Percentiles rank a stretch among this genome's conserved stretches.
Evolutionary conservation across 2,329 filamentous ascomycete genomes (phyloP).

Genomic region (Arthrobotrys sinensis): DNA sequence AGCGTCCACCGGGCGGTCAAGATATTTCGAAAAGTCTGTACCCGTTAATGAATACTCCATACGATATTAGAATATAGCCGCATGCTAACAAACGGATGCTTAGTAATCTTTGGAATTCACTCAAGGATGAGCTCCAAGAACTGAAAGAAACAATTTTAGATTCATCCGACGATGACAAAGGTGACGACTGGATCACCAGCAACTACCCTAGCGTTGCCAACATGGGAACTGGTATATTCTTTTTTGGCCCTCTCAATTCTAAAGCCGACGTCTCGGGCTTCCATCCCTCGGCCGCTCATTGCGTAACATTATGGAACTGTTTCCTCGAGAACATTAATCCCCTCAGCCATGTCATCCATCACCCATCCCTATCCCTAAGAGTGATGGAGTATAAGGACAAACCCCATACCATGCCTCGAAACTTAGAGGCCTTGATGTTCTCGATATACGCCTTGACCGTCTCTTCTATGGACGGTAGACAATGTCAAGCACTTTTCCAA

Average conservation of each 20-base stretch:
- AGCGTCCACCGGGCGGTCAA: slow-evolving; percentile 35
- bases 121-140: slow-evolving; percentile 57
- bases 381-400: slow-evolving; percentile 65
- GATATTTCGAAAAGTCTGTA: slow-evolving; percentile 57
- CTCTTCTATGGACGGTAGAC: slow-evolving; percentile 73
- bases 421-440: slow-evolving; percentile 79
- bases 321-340: slow-evolving; percentile 83
- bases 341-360: slow-evolving; percentile 79
- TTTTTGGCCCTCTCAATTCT: slow-evolving; percentile 51
- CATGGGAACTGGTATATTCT: slow-evolving; percentile 31
- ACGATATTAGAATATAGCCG: not conserved
- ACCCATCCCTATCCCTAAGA: slow-evolving; percentile 73
- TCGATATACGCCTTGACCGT: slow-evolving; percentile 75
- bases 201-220: slow-evolving; percentile 4
- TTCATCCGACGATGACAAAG: slow-evolving; percentile 48
- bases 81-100: not conserved
- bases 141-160: slow-evolving; percentile 50
- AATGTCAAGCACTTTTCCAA: slow-evolving; percentile 72
- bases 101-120: slow-evolving; percentile 57
- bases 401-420: slow-evolving; percentile 72
- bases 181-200: slow-evolving; percentile 27
- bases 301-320: slow-evolving; percentile 81
- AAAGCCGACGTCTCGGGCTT: slow-evolving; percentile 70
- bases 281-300: slow-evolving; percentile 77
- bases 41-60: not conserved